Percentiles rank a stretch among this genome's conserved stretches.
phyloP scores from a whole-genome alignment of 495 filamentous ascomycete genomes.

The Lasiosphaeriaceae sp. region DNA sequence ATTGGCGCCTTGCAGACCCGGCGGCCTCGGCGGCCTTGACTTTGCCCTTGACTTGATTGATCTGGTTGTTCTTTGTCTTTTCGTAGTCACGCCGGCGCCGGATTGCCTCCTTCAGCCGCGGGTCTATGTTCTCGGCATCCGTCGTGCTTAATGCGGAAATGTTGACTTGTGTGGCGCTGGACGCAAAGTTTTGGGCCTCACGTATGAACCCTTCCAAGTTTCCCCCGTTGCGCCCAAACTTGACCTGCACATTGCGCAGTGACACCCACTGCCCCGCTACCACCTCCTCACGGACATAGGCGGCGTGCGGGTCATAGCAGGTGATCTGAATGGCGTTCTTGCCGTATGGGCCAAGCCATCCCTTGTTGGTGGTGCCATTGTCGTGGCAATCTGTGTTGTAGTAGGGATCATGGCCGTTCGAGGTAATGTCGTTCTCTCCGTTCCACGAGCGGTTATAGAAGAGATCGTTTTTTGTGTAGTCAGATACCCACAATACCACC shows the following conservation, averaged over 20 bases:
- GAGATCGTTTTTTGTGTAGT: constrained; percentile 70
- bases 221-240: constrained; percentile 43
- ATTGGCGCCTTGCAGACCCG: constrained; percentile 23
- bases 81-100: constrained; percentile 60
- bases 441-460: constrained; percentile 58
- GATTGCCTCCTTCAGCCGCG: constrained; percentile 57
- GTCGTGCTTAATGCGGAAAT: constrained; percentile 35
- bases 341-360: constrained; percentile 76
- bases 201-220: constrained; percentile 72
- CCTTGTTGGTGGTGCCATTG: neutral
- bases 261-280: constrained; percentile 56
- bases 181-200: constrained; percentile 48
- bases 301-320: constrained; percentile 66
- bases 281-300: constrained; percentile 51
- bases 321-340: constrained; percentile 69
- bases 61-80: constrained; percentile 47
- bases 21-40: constrained; percentile 19
- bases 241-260: constrained; percentile 71
- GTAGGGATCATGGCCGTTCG: constrained; percentile 27
- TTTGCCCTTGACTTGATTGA: neutral
- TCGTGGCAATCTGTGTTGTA: constrained; percentile 21
- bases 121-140: constrained; percentile 40
- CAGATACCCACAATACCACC: constrained; percentile 71
- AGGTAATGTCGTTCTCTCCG: constrained; percentile 29
- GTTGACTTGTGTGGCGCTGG: constrained; percentile 48